phyloP scores from a whole-genome alignment of 192 early-diverging fungal genomes.

The Tieghemiomyces parasiticus region DNA sequence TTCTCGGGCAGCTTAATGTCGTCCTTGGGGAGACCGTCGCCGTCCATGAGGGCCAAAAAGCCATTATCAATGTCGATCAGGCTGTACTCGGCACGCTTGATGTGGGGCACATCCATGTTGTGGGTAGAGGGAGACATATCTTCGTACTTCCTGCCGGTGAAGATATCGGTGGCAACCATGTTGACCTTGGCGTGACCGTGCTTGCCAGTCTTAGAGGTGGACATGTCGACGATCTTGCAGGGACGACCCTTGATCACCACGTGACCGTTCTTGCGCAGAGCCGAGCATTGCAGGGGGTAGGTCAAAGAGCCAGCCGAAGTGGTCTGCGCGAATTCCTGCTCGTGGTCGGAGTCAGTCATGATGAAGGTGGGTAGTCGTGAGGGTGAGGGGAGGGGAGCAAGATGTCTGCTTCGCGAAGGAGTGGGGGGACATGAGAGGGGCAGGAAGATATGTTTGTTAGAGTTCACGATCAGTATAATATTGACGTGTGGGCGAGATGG shows the following conservation, averaged over 20 bases:
- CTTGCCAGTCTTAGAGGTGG: slow-evolving; percentile 99
- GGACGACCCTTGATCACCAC: slow-evolving; percentile 98
- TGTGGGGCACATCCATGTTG: slow-evolving; percentile 99
- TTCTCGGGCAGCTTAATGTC: slow-evolving; percentile 86
- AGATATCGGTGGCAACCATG: slow-evolving; percentile 88
- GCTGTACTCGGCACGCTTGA: slow-evolving; percentile 68
- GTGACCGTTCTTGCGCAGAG: slow-evolving; percentile 95
- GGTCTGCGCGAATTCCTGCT: slow-evolving; percentile 57
- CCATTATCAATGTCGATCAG: slow-evolving; percentile 84
- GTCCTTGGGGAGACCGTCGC: slow-evolving; percentile 75
- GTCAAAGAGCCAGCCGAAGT: slow-evolving; percentile 80
- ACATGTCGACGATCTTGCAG: slow-evolving; percentile 99
- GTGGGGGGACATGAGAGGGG: too few relatives aligned
- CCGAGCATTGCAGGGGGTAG: slow-evolving; percentile 98
- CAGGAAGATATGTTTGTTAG: too few relatives aligned
- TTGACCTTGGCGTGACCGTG: slow-evolving; percentile 99
- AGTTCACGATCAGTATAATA: too few relatives aligned
- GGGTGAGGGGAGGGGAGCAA: too few relatives aligned
- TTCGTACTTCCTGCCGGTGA: slow-evolving; percentile 96
- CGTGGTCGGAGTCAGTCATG: slow-evolving; percentile 50
- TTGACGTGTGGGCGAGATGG: too few relatives aligned
- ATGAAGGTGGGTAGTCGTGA: slow-evolving; percentile 7
- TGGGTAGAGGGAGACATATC: slow-evolving; percentile 99
- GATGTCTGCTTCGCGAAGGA: too few relatives aligned
- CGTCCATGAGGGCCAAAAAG: slow-evolving; percentile 74